Evolutionary conservation across 805 yeast genomes (phyloP), one percentile per base, ranked within the genome.

Genomic region (Kuraishia piskuri): DNA sequence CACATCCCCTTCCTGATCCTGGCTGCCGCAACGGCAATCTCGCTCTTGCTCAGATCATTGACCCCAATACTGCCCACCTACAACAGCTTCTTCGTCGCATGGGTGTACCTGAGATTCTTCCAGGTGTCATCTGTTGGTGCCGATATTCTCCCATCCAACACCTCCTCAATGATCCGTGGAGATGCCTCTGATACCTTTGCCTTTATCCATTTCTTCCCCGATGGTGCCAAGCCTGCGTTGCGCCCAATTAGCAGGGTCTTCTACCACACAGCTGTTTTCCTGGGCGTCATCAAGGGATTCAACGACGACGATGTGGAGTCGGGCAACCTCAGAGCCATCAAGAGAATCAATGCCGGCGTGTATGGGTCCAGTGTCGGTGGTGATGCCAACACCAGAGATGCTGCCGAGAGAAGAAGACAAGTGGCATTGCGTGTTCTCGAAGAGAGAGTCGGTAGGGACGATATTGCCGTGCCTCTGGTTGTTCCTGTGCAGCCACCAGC

Each of bases 141-240:
- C 24, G 54, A 67, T 21, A 59, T 68, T 48, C 70, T 66, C 37
- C 47, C 83, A 81, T 48, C 65, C 74, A 55, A 84, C 87, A 54
- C 75, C 59, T 66, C 64, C n/a, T 51, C 59, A 36, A 64, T 74
- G 22, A 69, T 83, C 10, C 67, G 78, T 24, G 97, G 97, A 44
- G 97, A 90, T 66, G 96, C 97, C 0, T 84, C 94, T 0, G 97
- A 91, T 59, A 86, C 92, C 1, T 91, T 91, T 72, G 83, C 88
- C 53, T 75, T 91, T 57, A 83, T 84, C 31, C 85, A 86, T 60
- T 89, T 91, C 65, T 91, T 91, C 80, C 97, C 97, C 0, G 81
- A 75, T 50, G 64, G 78, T 1, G 37, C 78, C 2, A 80, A 81
- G 53, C 78, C 81, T 2, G 57, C 76, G 23, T 64, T 89, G 50